Base-by-base conservation (phyloP, 345 rosid species). In the Lumnitzera racemosa region DNA sequence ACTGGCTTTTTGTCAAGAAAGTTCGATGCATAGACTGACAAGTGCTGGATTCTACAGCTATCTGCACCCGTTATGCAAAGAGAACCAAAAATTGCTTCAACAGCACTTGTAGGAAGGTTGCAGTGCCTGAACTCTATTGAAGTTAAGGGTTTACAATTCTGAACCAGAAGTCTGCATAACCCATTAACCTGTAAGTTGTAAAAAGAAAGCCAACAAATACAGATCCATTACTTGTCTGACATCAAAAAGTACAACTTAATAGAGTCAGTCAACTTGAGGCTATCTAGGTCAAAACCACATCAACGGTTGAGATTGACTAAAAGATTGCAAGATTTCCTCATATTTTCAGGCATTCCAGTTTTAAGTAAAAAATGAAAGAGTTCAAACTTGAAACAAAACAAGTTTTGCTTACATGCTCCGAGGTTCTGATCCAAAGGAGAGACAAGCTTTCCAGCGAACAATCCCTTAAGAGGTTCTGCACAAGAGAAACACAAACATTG, bases 41-140 rank as follows among this genome's bases (percentile, higher is more conserved):
- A 82, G 70, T 71, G 77, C 29, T 75, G 80, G 58, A 87, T 71
- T 61, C 76, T 73, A 54, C 68, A 85, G 53, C 66, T 62, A 66
- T 71, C 74, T 55, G 13, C 55, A 58, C 69, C 67, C 65, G 64
- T 67, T 29, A 57, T 59, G 65, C 16, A 59, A 31, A 90, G 61
- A 64, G 87, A 80, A 27, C 69, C 46, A 71, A 79, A 86, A 57
- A 87, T 74, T 66, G 79, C 80, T 53, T 64, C 67, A 14, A 84
- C 63, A 50, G 59, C 80, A 58, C 67, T 74, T 63, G 88, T 68
- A 54, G 86, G 80, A 66, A 92, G 76, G 72, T 75, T 80, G 81
- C 97, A 87, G 81, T 90, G 94, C 66, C 70, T 58, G 61, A 89
- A 76, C 72, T 90, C 85, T 41, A 90, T 75, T 49, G 97, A 85